Evolutionary conservation across 192 early-diverging fungal genomes (phyloP).

Genomic region (Lunasporangiospora selenospora): DNA sequence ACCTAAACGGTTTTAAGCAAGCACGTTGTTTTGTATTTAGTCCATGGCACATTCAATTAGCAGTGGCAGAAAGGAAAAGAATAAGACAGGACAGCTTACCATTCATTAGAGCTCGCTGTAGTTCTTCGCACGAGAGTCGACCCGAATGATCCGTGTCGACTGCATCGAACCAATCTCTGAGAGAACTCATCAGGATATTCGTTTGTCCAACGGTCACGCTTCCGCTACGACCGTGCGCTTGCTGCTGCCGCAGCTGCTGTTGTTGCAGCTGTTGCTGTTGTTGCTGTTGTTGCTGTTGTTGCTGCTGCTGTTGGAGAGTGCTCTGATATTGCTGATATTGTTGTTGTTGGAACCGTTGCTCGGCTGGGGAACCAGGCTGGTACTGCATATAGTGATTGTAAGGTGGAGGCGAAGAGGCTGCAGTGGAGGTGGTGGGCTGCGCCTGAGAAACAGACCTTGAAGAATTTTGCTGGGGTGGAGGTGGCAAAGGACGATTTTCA

Average conservation of each 20-base stretch:
- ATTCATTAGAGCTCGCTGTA: conserved; percentile 66
- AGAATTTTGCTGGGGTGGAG: neutral
- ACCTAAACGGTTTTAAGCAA: conserved; percentile 11
- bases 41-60: neutral
- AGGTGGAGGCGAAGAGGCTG: neutral
- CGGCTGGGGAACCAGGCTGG: conserved; percentile 28
- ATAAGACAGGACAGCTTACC: too few relatives aligned
- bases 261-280: neutral
- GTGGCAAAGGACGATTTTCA: too few relatives aligned
- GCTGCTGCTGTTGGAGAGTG: neutral
- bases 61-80: neutral
- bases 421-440: neutral
- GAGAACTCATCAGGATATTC: conserved; percentile 10
- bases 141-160: conserved; percentile 60
- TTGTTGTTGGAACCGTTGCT: conserved; percentile 14
- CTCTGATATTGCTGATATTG: conserved; percentile 5
- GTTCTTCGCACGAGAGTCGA: conserved; percentile 59
- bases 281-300: neutral
- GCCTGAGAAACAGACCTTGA: neutral
- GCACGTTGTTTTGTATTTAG: neutral
- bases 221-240: conserved; percentile 1
- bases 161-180: conserved; percentile 51
- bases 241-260: conserved; percentile 4
- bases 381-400: conserved; percentile 4
- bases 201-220: neutral